Conservation (phyloP, 352 stramenopile genomes). For the Aphanomyces astaci region DNA sequence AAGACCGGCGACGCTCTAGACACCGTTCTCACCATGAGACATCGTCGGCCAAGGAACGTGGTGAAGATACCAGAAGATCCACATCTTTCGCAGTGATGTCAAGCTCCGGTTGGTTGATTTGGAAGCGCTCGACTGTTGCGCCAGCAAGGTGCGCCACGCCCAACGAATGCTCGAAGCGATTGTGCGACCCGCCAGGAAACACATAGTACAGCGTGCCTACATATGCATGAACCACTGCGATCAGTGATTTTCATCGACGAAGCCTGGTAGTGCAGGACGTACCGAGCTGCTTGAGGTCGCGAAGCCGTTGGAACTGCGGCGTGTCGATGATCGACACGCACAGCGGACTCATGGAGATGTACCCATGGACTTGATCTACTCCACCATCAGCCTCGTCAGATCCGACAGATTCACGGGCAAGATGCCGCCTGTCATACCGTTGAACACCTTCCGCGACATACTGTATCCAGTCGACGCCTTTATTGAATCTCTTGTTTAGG, state of each 20-base stretch:
- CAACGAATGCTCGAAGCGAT: slow-evolving; percentile 94
- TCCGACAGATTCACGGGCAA: not conserved
- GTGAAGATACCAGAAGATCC: slow-evolving; percentile 36
- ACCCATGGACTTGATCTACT: slow-evolving; percentile 73
- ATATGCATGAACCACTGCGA: no score
- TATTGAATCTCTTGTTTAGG: not conserved
- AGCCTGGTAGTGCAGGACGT: slow-evolving; percentile 25
- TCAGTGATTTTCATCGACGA: not conserved
- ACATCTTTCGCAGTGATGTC: slow-evolving; percentile 84
- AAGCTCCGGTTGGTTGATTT: slow-evolving; percentile 79
- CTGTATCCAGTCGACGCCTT: not conserved
- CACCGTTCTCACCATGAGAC: slow-evolving; percentile 28
- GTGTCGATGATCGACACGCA: slow-evolving; percentile 87
- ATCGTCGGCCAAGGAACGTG: slow-evolving; percentile 19
- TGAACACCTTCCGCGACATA: not conserved
- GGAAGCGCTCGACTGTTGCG: slow-evolving; percentile 78
- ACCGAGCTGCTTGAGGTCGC: slow-evolving; percentile 91
- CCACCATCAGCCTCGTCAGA: not conserved
- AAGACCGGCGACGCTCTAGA: slow-evolving; percentile 63
- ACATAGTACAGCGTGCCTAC: slow-evolving; percentile 65
- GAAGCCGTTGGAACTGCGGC: slow-evolving; percentile 91
- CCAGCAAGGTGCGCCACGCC: slow-evolving; percentile 92
- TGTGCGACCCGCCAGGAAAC: slow-evolving; percentile 85
- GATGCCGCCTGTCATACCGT: not conserved
- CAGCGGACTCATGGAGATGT: slow-evolving; percentile 69